Evolutionary conservation across 306 rosid species (phyloP), one percentile per base, ranked within the genome.

Genomic region (Lotus japonicus): DNA sequence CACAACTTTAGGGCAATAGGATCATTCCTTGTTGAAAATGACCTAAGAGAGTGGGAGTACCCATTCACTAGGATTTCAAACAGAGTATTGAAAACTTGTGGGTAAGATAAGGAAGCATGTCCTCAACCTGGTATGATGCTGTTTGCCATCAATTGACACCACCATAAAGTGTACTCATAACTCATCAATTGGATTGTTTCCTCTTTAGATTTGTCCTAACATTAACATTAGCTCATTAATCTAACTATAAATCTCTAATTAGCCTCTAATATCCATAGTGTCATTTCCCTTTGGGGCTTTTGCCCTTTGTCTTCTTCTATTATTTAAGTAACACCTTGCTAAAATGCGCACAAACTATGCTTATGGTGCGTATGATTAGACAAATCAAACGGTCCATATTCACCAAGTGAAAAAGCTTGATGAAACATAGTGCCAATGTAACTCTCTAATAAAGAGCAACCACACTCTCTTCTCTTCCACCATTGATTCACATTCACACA

Each of bases 131-230:
- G 77, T 66, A 90, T 90, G 74, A 90, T 90, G 82, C 15, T 90
- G 95, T 90, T 87, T 64, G 96, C 96, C 95, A 90, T 90, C 84
- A 69, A 80, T 73, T 76, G 73, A 78, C 83, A 80, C 83, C 88
- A 84, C 84, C 91, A 72, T 79, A 87, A 85, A 84, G 85, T 80
- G 77, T 62, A 78, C 89, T 85, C 89, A 78, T 82, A 72, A 35
- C 81, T 74, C 84, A 76, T 74, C 84, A 76, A 64, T 71, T 75
- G 42, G 53, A 54, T 67, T 18, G 41, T 63, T 63, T 8, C 44
- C 42, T 48, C 16, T 12, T 79, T 57, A 55, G 15, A 19, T 64
- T 41, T 59, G 12, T 11, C 33, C 21, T 48, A 35, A 50, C 36
- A 31, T 31, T 17, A 0, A 1, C 3, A 1, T 3, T 21, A 1